Percentiles rank a stretch among this genome's conserved stretches.
These are phyloP conservation scores for Penicillium janthinellum DNA, from an alignment of 2,329 filamentous ascomycete genomes.

Conservation along the genomic window DNA sequence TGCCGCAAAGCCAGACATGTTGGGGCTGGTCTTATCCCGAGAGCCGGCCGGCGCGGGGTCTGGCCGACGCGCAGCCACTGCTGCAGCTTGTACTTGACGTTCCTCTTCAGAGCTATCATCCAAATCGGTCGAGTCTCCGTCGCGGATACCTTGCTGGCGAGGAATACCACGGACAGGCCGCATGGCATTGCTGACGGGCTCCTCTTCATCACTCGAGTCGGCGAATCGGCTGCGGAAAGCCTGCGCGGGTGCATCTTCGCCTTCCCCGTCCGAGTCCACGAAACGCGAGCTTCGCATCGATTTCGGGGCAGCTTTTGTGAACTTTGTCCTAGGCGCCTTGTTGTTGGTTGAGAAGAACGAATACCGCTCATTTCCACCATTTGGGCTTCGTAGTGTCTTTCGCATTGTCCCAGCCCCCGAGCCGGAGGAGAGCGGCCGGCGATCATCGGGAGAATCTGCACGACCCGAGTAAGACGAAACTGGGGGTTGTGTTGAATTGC, in stretches of 20 bases:
- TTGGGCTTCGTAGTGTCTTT: constrained; percentile 53
- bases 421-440: constrained; percentile 49
- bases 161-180: constrained; percentile 63
- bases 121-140: constrained; percentile 64
- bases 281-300: constrained; percentile 53
- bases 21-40: constrained; percentile 37
- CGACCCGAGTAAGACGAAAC: constrained; percentile 44
- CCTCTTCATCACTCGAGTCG: constrained; percentile 74
- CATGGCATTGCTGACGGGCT: constrained; percentile 40
- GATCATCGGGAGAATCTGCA: constrained; percentile 63
- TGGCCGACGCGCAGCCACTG: constrained; percentile 27
- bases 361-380: constrained; percentile 45
- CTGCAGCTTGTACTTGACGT: constrained; percentile 26
- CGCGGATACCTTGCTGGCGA: constrained; percentile 58
- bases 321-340: constrained; percentile 33
- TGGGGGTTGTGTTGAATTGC: constrained; percentile 40
- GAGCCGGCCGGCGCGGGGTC: constrained; percentile 24
- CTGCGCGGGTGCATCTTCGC: constrained; percentile 39
- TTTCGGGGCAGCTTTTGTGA: constrained; percentile 26
- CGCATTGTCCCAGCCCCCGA: constrained; percentile 46
- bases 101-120: constrained; percentile 62
- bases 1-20: constrained; percentile 34
- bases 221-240: constrained; percentile 63
- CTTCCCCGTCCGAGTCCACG: constrained; percentile 65
- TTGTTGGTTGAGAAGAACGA: constrained; percentile 46